A percentile compares a stretch with the other conserved stretches of the same genome.
These are phyloP conservation scores for Paramecium sonneborni DNA, from an alignment of 73 alveolate species.

Conservation along the genomic window DNA sequence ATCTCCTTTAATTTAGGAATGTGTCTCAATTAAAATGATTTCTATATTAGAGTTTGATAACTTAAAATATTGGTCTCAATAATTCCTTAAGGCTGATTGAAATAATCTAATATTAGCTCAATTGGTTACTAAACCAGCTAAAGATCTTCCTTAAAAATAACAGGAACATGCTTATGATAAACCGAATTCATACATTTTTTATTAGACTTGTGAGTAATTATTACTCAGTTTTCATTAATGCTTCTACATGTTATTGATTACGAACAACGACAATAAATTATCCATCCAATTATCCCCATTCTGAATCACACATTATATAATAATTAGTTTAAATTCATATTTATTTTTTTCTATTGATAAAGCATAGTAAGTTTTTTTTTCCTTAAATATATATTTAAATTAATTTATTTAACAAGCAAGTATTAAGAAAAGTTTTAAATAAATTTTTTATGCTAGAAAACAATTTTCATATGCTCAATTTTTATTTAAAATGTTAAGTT, in stretches of 20 bases:
- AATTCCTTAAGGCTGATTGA: background rate
- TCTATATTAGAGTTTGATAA: background rate
- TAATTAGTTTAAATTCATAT: too few species aligned
- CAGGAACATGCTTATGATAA: background rate
- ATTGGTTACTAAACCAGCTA: background rate
- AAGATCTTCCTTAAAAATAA: background rate
- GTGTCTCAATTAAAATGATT: background rate
- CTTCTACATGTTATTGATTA: background rate
- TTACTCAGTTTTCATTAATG: background rate
- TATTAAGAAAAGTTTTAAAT: too few species aligned
- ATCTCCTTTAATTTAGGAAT: background rate
- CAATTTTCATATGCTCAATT: too few species aligned
- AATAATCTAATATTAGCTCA: background rate
- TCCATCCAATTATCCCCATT: background rate
- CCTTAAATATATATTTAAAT: too few species aligned
- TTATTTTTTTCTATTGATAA: too few species aligned
- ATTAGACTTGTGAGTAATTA: background rate
- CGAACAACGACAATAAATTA: background rate
- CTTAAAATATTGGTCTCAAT: background rate
- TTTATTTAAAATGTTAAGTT: too few species aligned
- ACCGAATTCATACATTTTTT: background rate
- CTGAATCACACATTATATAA: background rate
- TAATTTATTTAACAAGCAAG: too few species aligned
- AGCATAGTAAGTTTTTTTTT: too few species aligned
- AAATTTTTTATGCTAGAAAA: too few species aligned